Evolutionary conservation across 257 asterid species (phyloP).

Genomic region (Nicotiana undulata): DNA sequence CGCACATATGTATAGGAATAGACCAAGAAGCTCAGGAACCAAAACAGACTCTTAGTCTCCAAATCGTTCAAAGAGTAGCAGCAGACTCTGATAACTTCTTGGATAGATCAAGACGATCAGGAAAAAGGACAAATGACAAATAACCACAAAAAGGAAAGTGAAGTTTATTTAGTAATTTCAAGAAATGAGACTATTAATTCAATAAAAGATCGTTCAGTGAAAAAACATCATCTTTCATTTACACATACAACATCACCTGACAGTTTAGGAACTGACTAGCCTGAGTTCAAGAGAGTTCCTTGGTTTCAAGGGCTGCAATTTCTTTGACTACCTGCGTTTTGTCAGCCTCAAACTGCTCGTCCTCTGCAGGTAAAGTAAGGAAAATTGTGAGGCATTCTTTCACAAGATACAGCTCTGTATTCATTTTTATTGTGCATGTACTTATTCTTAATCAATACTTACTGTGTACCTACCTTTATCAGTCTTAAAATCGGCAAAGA

Average conservation of each 20-base stretch:
- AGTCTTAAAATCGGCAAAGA: constrained; percentile 72
- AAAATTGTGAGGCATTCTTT: neutral
- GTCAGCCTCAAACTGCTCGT: constrained; percentile 84
- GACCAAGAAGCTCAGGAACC: too few relatives aligned
- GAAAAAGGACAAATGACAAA: neutral
- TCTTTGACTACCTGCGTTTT: constrained; percentile 83
- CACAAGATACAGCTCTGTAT: neutral
- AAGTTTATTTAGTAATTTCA: neutral
- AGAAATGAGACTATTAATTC: neutral
- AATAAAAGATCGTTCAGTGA: neutral
- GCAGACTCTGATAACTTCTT: neutral
- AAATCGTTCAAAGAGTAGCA: too few relatives aligned
- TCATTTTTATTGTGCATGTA: neutral
- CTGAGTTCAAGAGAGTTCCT: constrained; percentile 26
- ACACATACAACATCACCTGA: neutral
- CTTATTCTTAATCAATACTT: neutral
- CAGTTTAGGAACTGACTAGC: constrained; percentile 1
- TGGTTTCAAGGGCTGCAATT: constrained; percentile 78
- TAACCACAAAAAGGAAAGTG: neutral
- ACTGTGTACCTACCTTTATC: constrained; percentile 47
- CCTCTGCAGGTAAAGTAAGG: constrained; percentile 47
- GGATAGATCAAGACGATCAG: neutral
- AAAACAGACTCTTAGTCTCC: too few relatives aligned
- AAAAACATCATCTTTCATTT: neutral
- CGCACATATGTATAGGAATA: too few relatives aligned